A percentile compares a stretch with the other conserved stretches of the same genome.
phyloP scores from a whole-genome alignment of 345 rosid species.

The Raphanus raphanistrum region DNA sequence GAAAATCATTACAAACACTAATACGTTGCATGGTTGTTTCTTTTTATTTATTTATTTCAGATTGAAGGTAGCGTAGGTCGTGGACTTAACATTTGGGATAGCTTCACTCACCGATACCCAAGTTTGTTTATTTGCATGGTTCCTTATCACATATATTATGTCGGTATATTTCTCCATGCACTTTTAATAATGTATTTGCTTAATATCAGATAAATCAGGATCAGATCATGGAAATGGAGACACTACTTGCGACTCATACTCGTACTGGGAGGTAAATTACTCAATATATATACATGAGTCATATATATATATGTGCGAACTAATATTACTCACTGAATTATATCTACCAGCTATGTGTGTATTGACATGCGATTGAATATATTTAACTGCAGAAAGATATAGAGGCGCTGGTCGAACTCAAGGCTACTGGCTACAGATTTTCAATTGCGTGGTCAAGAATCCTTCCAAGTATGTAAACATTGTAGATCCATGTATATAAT shows the following conservation, averaged over 20 bases:
- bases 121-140: slow-evolving; percentile 24
- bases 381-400: slow-evolving; percentile 24
- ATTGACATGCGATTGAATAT: neutral
- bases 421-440: slow-evolving; percentile 23
- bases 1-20: neutral
- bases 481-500: neutral
- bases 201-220: slow-evolving; percentile 40
- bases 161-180: neutral
- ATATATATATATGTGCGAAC: neutral
- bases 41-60: slow-evolving; percentile 32
- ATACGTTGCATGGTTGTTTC: slow-evolving; percentile 14
- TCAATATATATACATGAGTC: neutral
- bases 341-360: neutral
- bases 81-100: slow-evolving; percentile 49
- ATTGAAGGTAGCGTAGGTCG: slow-evolving; percentile 47
- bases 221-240: slow-evolving; percentile 50
- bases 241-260: slow-evolving; percentile 10
- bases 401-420: slow-evolving; percentile 3
- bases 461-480: slow-evolving; percentile 23
- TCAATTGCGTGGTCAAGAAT: slow-evolving; percentile 39
- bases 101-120: slow-evolving; percentile 46
- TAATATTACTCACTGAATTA: neutral
- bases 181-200: slow-evolving; percentile 7
- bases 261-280: slow-evolving; percentile 5
- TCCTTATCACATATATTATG: neutral